Evolutionary conservation across 129 eudicot genomes (phyloP), one percentile per base, ranked within the genome.

Genomic region (Flaveria brownii): DNA sequence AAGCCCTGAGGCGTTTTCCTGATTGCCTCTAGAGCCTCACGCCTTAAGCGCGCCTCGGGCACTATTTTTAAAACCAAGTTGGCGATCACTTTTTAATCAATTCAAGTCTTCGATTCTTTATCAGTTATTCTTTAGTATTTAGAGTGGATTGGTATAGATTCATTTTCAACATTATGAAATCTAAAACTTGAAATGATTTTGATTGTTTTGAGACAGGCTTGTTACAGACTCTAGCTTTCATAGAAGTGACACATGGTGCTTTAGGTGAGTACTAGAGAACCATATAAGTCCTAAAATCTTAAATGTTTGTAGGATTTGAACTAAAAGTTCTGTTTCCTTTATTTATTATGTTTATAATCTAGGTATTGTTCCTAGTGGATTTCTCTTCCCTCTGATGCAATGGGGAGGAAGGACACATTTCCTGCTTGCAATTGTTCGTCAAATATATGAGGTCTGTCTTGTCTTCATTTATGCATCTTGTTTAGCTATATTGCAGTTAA

Each of bases 301-400:
- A 41, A 41, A 54, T 71, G 11, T 42, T 33, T 7, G 36, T 56
- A 70, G 20, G 55, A 28, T 70, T 77, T 41, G 11, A 67, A 74
- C 55, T 71, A 62, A 62, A 14, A 62, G 12, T 66, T 62, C 0
- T 42, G 9, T 28, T 63, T 72, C 22, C 14, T 52, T 26, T 18
- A 15, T 73, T 56, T 25, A 14, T 4, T 57, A 39, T 65, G 14
- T 68, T 77, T 68, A 20, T 64, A 23, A 67, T 77, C 73, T 30
- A 94, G 98, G 97, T 68, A 84, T 94, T 78, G 98, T 94, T 75
- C 97, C 98, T 20, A 91, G 90, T 81, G 98, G 98, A 77, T 84
- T 86, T 66, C 52, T 89, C 78, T 72, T 86, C 57, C 98, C 98
- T 66, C 86, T 94, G 57, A 84, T 91, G 97, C 98, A 94, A 78